A percentile compares a stretch with the other conserved stretches of the same genome.
phyloP scores from a whole-genome alignment of 73 alveolate genomes.

The Urostyla sp. region DNA sequence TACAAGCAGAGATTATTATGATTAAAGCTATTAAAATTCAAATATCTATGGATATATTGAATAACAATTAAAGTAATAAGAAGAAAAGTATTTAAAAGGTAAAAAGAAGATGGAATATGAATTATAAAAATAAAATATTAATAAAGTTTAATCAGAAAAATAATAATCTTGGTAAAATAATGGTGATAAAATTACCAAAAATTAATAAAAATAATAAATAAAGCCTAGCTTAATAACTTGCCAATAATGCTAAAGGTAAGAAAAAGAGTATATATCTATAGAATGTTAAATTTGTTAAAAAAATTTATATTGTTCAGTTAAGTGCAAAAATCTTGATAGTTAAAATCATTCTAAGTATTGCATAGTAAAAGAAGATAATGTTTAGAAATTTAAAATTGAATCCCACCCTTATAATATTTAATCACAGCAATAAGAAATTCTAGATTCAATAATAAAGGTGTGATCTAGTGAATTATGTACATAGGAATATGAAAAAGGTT shows the following conservation, averaged over 20 bases:
- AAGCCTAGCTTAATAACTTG: background rate
- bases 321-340: background rate
- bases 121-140: background rate
- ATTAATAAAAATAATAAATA: background rate
- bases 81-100: background rate
- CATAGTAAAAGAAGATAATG: too few species aligned
- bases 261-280: background rate
- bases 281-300: background rate
- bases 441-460: slow-evolving; percentile 8
- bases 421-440: background rate
- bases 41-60: background rate
- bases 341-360: background rate
- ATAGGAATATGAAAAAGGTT: background rate
- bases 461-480: background rate
- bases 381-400: too few species aligned
- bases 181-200: background rate
- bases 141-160: background rate
- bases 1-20: slow-evolving; percentile 27
- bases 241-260: background rate
- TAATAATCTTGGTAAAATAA: too few species aligned
- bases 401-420: background rate
- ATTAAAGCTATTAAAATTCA: background rate
- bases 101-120: background rate
- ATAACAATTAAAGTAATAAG: background rate
- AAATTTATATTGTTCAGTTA: background rate